Evolutionary conservation across 192 early-diverging fungal genomes (phyloP), one percentile per base, ranked within the genome.

Genomic region (Entomortierella parvispora): DNA sequence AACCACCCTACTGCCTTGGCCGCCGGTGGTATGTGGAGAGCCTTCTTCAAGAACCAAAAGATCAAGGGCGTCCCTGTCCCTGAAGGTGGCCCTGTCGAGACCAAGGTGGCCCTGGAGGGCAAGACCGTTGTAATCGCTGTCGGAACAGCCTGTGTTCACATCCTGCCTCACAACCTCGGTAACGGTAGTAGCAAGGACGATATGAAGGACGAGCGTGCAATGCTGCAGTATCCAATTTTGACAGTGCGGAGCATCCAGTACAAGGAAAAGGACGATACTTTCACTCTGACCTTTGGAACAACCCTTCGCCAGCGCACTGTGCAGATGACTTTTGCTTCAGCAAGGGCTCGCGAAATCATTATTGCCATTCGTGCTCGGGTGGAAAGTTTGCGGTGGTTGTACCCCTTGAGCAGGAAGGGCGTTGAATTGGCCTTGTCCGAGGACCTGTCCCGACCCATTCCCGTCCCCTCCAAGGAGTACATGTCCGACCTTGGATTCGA

Each of bases 1-100:
- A 62, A 75, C 29, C 57, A 75, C 34, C 71, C 71, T 22, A 58
- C 71, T 17, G 57, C 71, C 25, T 31, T 75, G 58, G 71, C 64
- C 12, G 71, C 71, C 23, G 71, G 71, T 14, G 71, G 71, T 23
- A 75, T 75, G 71, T 75, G 71, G 71, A 56, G 71, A 9, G 71
- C 64, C 2, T 75, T 55, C 37, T 75, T 75, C 34, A 76, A 57
- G 65, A 18, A 17, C 28, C 72, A 76, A 34, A 55, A 50, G 40
- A 76, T 76, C 59, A 76, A 76, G 52, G 72, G 72, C 3, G 52
- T 76, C 15, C 72, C 72, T 4, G 28, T 47, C 4, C 45, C 28
- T 1, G 72, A 76, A 22, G 57, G 20, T 23, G 64, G 43, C 17
- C n/a, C 58, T 1, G 3, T 34, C 23, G 72, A 76, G 11, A 26